Base-by-base conservation (phyloP, 345 rosid species). In the Aurinia saxatilis region DNA sequence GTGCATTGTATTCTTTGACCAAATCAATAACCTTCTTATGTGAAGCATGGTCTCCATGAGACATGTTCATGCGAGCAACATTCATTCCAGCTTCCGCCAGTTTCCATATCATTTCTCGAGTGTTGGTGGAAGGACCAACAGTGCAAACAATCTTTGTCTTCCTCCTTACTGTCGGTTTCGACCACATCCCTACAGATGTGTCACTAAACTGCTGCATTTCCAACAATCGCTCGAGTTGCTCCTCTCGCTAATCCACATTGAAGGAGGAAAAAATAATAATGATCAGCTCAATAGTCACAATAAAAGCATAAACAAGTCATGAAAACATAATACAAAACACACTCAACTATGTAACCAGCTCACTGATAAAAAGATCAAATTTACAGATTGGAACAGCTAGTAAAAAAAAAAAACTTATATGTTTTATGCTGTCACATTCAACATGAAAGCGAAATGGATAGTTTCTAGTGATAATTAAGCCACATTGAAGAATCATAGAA, bases 81-180 rank as follows among this genome's bases (percentile, higher is more conserved):
- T 93, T 93, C 99, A 93, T 93, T 47, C 97, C 99, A 47, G 95
- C 86, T 77, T 93, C 99, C 19, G 99, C 99, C 65, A 93, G 73
- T 75, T 87, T 90, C 99, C 99, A 90, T 74, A 93, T 87, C 99
- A 93, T 93, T 77, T 93, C 99, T 57, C 78, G 65, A 3, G 97
- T 90, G 73, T 87, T 73, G 41, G 99, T 85, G 4, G 97, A 93
- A 36, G 97, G 99, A 49, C 99, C 99, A 59, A 93, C 84, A 0
- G 99, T 93, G 76, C 99, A 87, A 12, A 93, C 99, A 38, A 93
- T 93, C 84, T 93, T 93, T 5, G 99, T 93, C 83, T 93, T 93
- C 53, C 97, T 78, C 39, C 86, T 81, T 29, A 80, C 97, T 3
- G 71, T 70, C 25, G 97, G 99, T 65, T 78, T 87, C 30, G 92